Conservation (phyloP, 2,329 filamentous ascomycete genomes). For the Aspergillus transmontanensis region DNA sequence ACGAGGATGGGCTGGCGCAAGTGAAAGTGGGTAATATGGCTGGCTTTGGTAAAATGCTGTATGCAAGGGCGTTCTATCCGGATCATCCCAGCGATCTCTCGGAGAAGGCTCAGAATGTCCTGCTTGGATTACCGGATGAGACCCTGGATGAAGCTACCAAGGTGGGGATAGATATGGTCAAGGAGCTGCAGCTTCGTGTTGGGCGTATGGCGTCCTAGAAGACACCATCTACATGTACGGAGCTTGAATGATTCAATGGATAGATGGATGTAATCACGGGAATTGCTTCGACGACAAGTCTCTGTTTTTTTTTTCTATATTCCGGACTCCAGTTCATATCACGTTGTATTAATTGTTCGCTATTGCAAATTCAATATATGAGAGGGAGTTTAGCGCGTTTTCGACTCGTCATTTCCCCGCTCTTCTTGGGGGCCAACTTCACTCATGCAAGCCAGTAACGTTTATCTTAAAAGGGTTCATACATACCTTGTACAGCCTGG, state of each 20-base stretch:
- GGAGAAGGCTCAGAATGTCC: conserved; percentile 53
- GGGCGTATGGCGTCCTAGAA: conserved; percentile 32
- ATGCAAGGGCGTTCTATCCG: conserved; percentile 56
- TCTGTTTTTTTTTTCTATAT: too few relatives aligned
- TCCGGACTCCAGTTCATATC: too few relatives aligned
- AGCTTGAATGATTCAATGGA: background rate
- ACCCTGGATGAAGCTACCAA: conserved; percentile 60
- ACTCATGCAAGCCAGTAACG: too few relatives aligned
- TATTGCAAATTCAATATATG: too few relatives aligned
- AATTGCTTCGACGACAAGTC: background rate
- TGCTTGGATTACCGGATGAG: conserved; percentile 61
- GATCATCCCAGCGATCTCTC: conserved; percentile 46
- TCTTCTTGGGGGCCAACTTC: too few relatives aligned
- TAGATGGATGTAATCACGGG: background rate
- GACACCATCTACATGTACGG: background rate
- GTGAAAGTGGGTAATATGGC: conserved; percentile 47
- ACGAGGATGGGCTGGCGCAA: conserved; percentile 48
- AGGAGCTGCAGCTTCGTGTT: conserved; percentile 29
- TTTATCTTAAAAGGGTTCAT: too few relatives aligned
- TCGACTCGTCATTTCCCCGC: too few relatives aligned
- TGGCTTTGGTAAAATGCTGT: conserved; percentile 57
- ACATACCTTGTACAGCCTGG: too few relatives aligned
- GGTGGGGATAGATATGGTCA: conserved; percentile 50
- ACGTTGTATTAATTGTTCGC: too few relatives aligned
- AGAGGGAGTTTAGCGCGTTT: too few relatives aligned